Evolutionary conservation across 305 asterid species (phyloP), one percentile per base, ranked within the genome.

Genomic region (Fraxinus ornus): DNA sequence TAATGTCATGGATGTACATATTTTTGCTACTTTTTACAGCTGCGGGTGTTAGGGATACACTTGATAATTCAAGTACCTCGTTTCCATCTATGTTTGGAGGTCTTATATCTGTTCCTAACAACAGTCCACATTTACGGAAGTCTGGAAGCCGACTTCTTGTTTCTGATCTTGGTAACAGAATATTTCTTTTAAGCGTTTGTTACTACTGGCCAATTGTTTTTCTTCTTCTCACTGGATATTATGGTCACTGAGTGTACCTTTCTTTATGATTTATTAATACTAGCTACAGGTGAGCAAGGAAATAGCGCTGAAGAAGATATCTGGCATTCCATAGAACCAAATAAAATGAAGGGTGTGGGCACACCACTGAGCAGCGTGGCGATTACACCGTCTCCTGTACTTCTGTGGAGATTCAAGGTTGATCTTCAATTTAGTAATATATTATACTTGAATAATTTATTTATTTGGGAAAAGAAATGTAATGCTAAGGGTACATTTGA

Each of bases 51-150:
- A 80, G 82, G 35, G 37, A 44, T 78, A 66, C 66, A 10, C 78
- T 77, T 81, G 76, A 86, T 78, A 77, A 47, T 78, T 84, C 86
- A 75, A 83, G 79, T 52, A 74, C 82, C 83, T 81, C 83, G 73
- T 95, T 93, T 89, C 92, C 95, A 91, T 93, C 97, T 90, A 92
- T 97, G 97, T 91, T 95, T 88, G 99, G 97, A 91, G 94, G 96
- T 86, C 88, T 85, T 47, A 91, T 84, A 84, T 86, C 93, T 86
- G 83, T 83, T 83, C 93, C 97, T 86, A 84, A 76, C 84, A 91
- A 87, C 79, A 96, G 97, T 91, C 95, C 98, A 80, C 98, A 93
- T 88, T 83, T 97, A 80, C 89, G 97, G 85, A 97, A 90, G 86
- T 97, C 99, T 83, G 98, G 99, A 82, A 97, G 98, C 88, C 93